These are phyloP conservation scores for Zymoseptoria pseudotritici DNA, from an alignment of 2,329 filamentous ascomycete genomes.

Conservation along the genomic window DNA sequence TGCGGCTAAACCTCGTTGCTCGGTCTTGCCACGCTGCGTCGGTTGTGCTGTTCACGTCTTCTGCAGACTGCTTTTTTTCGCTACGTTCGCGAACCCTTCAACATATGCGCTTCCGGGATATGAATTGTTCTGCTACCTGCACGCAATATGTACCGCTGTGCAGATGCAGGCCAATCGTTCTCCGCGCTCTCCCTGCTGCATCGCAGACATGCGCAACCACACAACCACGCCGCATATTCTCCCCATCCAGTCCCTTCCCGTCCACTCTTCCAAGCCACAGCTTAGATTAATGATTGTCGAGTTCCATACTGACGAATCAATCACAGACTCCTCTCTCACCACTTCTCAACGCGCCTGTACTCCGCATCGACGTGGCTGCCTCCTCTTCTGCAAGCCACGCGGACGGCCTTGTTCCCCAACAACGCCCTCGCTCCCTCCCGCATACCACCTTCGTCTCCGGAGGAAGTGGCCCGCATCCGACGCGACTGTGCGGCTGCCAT, in stretches of 20 bases:
- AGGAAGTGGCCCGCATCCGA: conserved; percentile 56
- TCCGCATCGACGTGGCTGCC: conserved; percentile 35
- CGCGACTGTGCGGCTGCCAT: conserved; percentile 58
- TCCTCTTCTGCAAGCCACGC: conserved; percentile 56
- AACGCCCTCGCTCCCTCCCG: conserved; percentile 64
- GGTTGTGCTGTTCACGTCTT: background rate
- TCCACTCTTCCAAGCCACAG: background rate
- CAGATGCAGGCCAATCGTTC: background rate
- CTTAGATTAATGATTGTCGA: background rate
- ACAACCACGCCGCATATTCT: background rate
- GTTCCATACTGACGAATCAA: background rate
- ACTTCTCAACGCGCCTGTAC: background rate
- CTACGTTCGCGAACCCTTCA: background rate
- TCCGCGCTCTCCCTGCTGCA: background rate
- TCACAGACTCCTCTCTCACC: background rate
- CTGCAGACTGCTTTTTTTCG: background rate
- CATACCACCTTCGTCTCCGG: conserved; percentile 52
- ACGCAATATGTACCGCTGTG: background rate
- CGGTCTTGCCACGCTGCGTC: no score
- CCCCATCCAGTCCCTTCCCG: background rate
- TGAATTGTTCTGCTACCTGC: background rate
- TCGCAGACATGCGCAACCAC: background rate
- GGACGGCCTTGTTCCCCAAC: conserved; percentile 77
- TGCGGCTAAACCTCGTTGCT: background rate
- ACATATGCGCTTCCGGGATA: background rate